phyloP scores from a whole-genome alignment of 2,329 filamentous ascomycete species.

The Diaporthe citrichinensis region DNA sequence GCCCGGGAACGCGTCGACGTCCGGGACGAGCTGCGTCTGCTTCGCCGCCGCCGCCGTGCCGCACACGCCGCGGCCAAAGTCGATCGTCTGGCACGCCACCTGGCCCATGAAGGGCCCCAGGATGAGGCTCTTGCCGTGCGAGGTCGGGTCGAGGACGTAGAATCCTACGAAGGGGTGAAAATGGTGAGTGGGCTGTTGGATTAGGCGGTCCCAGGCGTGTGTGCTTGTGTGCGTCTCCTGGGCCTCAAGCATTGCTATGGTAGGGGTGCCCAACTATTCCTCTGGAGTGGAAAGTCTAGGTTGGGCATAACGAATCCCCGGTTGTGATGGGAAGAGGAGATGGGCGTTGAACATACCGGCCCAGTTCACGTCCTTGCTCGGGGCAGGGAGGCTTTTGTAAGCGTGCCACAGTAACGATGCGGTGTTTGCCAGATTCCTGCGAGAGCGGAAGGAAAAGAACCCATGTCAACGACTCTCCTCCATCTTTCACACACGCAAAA shows the following conservation, averaged over 20 bases:
- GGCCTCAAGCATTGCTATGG: background rate
- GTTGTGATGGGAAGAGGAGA: background rate
- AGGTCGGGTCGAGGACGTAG: slow-evolving; percentile 74
- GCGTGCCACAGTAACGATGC: slow-evolving; percentile 85
- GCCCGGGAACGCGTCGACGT: slow-evolving; percentile 82
- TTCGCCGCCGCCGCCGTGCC: slow-evolving; percentile 74
- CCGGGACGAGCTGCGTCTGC: slow-evolving; percentile 75
- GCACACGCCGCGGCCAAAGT: slow-evolving; percentile 81
- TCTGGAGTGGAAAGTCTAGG: slow-evolving; percentile 16
- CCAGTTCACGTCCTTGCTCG: slow-evolving; percentile 82
- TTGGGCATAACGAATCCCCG: background rate
- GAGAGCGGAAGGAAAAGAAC: slow-evolving; percentile 2
- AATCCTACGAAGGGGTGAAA: slow-evolving; percentile 68
- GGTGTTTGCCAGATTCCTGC: slow-evolving; percentile 82
- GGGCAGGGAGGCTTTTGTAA: slow-evolving; percentile 78
- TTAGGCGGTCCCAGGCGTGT: too few relatives aligned
- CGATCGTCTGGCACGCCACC: slow-evolving; percentile 83
- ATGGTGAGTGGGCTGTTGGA: slow-evolving; percentile 1
- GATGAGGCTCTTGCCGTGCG: slow-evolving; percentile 65
- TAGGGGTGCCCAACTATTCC: slow-evolving; percentile 13
- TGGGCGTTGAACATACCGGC: slow-evolving; percentile 62
- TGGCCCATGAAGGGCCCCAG: slow-evolving; percentile 87
- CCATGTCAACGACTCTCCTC: background rate
- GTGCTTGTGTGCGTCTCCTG: background rate
- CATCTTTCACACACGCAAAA: background rate